Percentiles rank a stretch among this genome's conserved stretches.
These are phyloP conservation scores for Tetrapisispora taiwanensis DNA, from an alignment of 805 yeast species.

Conservation along the genomic window DNA sequence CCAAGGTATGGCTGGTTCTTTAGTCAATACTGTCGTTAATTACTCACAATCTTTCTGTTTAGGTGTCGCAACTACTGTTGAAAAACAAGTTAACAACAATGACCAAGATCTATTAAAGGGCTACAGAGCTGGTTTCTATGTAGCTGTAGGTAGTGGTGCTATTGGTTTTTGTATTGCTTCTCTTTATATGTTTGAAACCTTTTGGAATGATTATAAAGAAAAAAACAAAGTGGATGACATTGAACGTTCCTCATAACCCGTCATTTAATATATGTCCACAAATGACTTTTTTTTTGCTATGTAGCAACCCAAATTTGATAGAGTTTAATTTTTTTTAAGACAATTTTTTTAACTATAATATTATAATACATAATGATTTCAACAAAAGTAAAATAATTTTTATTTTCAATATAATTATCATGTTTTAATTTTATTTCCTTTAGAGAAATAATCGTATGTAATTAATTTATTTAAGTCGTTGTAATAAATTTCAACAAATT, in stretches of 20 bases:
- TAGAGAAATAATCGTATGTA: no score
- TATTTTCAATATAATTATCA: no score
- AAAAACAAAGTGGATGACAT: not conserved
- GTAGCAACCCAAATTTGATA: not conserved
- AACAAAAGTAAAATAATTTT: no score
- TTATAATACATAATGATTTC: no score
- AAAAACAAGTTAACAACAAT: slow-evolving; percentile 31
- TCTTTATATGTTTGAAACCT: slow-evolving; percentile 5
- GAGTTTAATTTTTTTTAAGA: not conserved
- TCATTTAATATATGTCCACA: not conserved
- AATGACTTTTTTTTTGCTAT: not conserved
- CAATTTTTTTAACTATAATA: not conserved
- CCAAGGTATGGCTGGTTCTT: slow-evolving; percentile 73
- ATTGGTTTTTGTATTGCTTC: slow-evolving; percentile 4
- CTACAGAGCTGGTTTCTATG: slow-evolving; percentile 47
- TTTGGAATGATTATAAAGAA: slow-evolving; percentile 7
- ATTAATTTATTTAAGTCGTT: no score
- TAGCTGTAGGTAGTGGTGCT: slow-evolving; percentile 49
- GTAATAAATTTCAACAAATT: no score
- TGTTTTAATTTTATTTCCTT: no score
- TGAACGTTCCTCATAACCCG: not conserved
- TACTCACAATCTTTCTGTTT: slow-evolving; percentile 63
- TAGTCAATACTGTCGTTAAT: slow-evolving; percentile 60
- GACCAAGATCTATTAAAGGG: slow-evolving; percentile 30
- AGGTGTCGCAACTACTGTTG: slow-evolving; percentile 64